Evolutionary conservation across 2,329 filamentous ascomycete genomes (phyloP).

Genomic region (Paramyrothecium roridum): DNA sequence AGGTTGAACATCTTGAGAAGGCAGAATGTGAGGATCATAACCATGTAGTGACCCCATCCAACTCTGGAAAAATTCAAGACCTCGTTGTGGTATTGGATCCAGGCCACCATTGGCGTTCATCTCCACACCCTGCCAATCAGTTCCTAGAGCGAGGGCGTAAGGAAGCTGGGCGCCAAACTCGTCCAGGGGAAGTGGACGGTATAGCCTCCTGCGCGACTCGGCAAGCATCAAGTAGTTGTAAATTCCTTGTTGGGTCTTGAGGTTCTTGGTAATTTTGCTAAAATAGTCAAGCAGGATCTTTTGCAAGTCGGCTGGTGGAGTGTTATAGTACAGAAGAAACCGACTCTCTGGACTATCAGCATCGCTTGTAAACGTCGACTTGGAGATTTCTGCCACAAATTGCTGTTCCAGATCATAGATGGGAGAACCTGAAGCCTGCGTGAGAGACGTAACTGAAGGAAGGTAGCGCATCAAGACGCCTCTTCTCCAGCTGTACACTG

Average conservation of each 20-base stretch:
- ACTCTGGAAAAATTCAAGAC: neutral
- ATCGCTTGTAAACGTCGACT: neutral
- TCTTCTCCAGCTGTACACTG: conserved; percentile 5
- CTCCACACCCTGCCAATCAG: neutral
- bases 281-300: neutral
- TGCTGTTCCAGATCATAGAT: neutral
- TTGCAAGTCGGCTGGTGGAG: neutral
- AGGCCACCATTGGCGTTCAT: neutral
- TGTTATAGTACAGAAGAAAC: neutral
- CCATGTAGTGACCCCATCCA: neutral
- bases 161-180: conserved; percentile 6
- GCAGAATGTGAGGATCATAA: neutral
- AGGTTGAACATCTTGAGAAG: neutral
- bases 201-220: conserved; percentile 5
- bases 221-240: conserved; percentile 3
- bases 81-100: neutral
- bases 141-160: neutral
- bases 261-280: neutral
- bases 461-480: conserved; percentile 4
- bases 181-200: conserved; percentile 6
- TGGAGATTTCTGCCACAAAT: neutral
- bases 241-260: neutral
- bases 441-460: neutral
- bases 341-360: neutral
- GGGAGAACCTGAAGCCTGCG: neutral